Percentiles rank a stretch among this genome's conserved stretches.
phyloP scores from a whole-genome alignment of 1,284 basidiomycete genomes.

The Heterobasidion annosum region DNA sequence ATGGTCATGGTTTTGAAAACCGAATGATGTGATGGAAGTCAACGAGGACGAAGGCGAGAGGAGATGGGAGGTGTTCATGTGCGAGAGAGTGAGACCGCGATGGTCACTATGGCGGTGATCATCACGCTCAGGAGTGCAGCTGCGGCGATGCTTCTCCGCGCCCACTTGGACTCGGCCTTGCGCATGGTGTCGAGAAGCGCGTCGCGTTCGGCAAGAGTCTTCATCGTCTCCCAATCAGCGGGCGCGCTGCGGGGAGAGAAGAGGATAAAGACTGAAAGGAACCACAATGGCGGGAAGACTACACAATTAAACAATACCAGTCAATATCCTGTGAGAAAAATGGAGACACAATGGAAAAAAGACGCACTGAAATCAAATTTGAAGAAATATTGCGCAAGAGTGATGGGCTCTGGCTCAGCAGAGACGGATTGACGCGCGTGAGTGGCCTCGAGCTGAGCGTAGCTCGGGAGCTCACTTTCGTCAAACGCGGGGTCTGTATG shows the following conservation, averaged over 20 bases:
- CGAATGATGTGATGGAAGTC: too few relatives aligned
- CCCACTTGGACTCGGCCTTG: constrained; percentile 2
- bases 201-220: constrained; percentile 3
- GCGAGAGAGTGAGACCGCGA: not conserved
- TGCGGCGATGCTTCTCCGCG: not conserved
- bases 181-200: constrained; percentile 2
- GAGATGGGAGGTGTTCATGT: not conserved
- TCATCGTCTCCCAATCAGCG: constrained; percentile 5
- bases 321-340: too few relatives aligned
- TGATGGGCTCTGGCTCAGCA: constrained; percentile 17
- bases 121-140: not conserved
- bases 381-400: constrained; percentile 24
- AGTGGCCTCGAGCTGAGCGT: not conserved
- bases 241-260: constrained; percentile 4
- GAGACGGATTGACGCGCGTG: constrained; percentile 16
- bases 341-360: not conserved
- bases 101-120: not conserved
- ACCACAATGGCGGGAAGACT: constrained; percentile 10
- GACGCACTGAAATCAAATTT: constrained; percentile 21
- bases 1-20: too few relatives aligned
- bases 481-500: not conserved
- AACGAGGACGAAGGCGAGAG: too few relatives aligned
- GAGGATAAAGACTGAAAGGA: constrained; percentile 4
- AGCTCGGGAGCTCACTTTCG: not conserved
- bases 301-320: not conserved